These are phyloP conservation scores for Pythium pyrilobum DNA, from an alignment of 352 stramenopile species.

Conservation along the genomic window DNA sequence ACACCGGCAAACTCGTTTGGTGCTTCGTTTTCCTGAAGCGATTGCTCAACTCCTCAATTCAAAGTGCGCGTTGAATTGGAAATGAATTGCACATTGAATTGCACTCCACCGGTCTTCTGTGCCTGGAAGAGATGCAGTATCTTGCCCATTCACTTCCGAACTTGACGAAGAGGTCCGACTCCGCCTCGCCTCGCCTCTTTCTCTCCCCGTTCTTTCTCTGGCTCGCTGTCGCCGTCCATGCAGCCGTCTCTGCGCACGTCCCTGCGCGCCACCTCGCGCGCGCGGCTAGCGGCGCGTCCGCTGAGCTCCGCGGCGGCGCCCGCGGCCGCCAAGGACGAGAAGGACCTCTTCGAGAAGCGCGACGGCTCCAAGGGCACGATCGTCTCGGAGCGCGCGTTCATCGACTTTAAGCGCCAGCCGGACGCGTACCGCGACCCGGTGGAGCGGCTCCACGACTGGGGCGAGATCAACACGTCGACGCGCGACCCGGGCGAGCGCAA, in stretches of 20 bases:
- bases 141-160: constrained; percentile 17
- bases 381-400: constrained; percentile 70
- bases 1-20: constrained; percentile 4
- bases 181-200: background rate
- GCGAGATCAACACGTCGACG: constrained; percentile 93
- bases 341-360: constrained; percentile 30
- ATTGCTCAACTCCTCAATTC: constrained; percentile 1
- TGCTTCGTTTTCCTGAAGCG: background rate
- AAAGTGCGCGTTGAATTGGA: background rate
- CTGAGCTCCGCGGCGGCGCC: constrained; percentile 1
- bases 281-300: constrained; percentile 1
- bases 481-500: constrained; percentile 89
- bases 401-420: constrained; percentile 73
- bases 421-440: constrained; percentile 93
- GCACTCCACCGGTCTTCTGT: constrained; percentile 1
- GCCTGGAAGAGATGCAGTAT: constrained; percentile 12
- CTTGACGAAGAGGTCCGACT: too few species aligned
- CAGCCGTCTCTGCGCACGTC: constrained; percentile 7
- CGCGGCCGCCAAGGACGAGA: background rate
- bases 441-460: constrained; percentile 95
- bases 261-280: background rate
- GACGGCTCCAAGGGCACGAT: constrained; percentile 66
- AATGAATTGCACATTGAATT: constrained; percentile 15
- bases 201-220: background rate
- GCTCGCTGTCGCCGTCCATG: constrained; percentile 6